Evolutionary conservation across 148 eudicot genomes (phyloP).

Genomic region (Suaeda aralocaspica): DNA sequence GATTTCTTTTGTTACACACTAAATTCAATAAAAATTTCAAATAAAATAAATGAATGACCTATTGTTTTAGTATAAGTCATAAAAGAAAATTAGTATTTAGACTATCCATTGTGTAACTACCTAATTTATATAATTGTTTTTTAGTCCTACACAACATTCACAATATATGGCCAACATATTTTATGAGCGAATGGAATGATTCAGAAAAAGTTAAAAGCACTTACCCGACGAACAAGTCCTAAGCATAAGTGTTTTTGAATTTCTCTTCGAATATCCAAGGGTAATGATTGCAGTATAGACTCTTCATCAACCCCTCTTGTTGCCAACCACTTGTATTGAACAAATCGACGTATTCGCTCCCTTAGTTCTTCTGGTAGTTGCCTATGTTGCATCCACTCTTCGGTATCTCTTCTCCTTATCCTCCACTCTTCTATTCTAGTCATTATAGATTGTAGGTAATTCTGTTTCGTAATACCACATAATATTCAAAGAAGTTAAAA

Average conservation of each 20-base stretch:
- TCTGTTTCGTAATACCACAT: constrained; percentile 29
- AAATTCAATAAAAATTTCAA: no score
- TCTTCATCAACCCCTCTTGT: constrained; percentile 98
- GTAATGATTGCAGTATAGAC: constrained; percentile 54
- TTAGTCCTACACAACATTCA: no score
- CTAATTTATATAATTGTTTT: no score
- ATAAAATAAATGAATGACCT: no score
- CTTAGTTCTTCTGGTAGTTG: constrained; percentile 80
- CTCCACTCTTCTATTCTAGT: constrained; percentile 91
- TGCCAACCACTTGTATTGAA: constrained; percentile 88
- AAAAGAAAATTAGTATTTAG: no score
- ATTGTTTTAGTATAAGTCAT: no score
- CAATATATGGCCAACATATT: no score
- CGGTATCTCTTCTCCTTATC: constrained; percentile 70
- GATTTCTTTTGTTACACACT: no score
- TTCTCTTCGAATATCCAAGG: constrained; percentile 72
- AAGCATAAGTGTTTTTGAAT: constrained; percentile 91
- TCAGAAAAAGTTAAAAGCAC: no score
- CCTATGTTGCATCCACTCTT: constrained; percentile 92
- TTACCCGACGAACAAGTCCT: constrained; percentile 88
- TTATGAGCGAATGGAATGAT: no score
- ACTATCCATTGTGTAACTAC: no score
- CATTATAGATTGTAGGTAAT: constrained; percentile 64
- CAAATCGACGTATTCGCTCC: constrained; percentile 78
- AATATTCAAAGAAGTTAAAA: not conserved